phyloP scores from a whole-genome alignment of 1,284 basidiomycete genomes.

The Schizophyllum commune region DNA sequence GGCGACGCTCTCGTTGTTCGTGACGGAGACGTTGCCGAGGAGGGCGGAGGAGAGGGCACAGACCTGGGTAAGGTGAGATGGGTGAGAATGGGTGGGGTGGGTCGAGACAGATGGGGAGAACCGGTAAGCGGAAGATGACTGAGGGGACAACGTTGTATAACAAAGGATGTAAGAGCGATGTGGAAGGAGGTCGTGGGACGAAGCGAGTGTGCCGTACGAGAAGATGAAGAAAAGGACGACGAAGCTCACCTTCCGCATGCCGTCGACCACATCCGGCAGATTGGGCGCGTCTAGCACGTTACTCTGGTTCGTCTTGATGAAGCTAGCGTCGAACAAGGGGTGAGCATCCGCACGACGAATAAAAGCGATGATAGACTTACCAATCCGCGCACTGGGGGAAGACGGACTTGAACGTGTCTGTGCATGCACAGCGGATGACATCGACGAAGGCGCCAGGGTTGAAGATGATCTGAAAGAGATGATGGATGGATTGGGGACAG shows the following conservation, averaged over 20 bases:
- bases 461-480: constrained; percentile 41
- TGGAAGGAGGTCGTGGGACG: neutral
- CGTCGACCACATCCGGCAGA: constrained; percentile 38
- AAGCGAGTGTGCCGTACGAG: neutral
- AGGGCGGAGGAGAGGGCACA: constrained; percentile 46
- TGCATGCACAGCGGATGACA: constrained; percentile 62
- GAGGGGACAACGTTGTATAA: neutral
- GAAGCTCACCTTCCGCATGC: constrained; percentile 34
- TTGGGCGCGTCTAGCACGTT: constrained; percentile 38
- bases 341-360: neutral
- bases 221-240: neutral
- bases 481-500: neutral
- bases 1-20: constrained; percentile 36
- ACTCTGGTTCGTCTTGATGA: constrained; percentile 51
- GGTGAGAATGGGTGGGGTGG: neutral
- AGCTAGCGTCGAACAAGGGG: constrained; percentile 27
- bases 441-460: constrained; percentile 56
- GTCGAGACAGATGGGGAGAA: too few species aligned
- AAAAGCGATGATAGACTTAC: constrained; percentile 24
- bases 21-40: constrained; percentile 40
- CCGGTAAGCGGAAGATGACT: too few species aligned
- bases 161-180: neutral
- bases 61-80: neutral
- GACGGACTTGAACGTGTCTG: constrained; percentile 43
- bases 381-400: constrained; percentile 61